Conservation (phyloP, 257 asterid genomes). For the Ehretia macrophylla region DNA sequence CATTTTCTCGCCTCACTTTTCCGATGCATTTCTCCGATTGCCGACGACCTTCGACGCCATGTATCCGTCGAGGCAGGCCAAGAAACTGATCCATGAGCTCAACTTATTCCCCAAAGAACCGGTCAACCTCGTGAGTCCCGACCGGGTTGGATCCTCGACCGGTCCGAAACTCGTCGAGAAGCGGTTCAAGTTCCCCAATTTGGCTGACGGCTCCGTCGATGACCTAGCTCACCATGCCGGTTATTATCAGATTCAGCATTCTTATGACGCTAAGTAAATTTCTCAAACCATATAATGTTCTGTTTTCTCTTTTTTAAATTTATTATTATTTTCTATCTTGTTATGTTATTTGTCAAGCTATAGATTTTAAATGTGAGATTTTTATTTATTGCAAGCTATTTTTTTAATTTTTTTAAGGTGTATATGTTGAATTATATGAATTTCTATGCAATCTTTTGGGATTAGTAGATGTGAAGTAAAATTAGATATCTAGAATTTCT, state of each 20-base stretch:
- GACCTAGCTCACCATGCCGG: slow-evolving; percentile 91
- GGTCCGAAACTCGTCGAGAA: slow-evolving; percentile 57
- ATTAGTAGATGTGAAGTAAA: too few relatives aligned
- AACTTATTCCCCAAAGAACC: slow-evolving; percentile 62
- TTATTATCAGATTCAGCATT: slow-evolving; percentile 71
- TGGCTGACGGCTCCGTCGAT: slow-evolving; percentile 42
- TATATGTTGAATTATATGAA: too few relatives aligned
- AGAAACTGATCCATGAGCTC: slow-evolving; percentile 61
- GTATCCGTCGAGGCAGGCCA: slow-evolving; percentile 40
- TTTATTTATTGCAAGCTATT: not conserved
- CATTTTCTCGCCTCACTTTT: slow-evolving; percentile 26
- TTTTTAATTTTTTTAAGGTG: too few relatives aligned
- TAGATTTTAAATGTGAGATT: not conserved
- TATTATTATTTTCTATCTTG: too few relatives aligned
- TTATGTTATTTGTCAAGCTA: not conserved
- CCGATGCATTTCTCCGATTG: slow-evolving; percentile 44
- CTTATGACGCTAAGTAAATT: slow-evolving; percentile 72
- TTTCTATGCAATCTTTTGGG: too few relatives aligned
- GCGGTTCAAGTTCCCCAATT: slow-evolving; percentile 55
- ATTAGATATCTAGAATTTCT: too few relatives aligned
- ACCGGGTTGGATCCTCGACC: slow-evolving; percentile 12
- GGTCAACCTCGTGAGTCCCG: slow-evolving; percentile 43
- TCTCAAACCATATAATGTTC: not conserved
- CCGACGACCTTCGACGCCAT: slow-evolving; percentile 24
- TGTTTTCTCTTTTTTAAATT: not conserved